Evolutionary conservation across 768 basidiomycete genomes (phyloP).

Genomic region (Crepidotus variabilis): DNA sequence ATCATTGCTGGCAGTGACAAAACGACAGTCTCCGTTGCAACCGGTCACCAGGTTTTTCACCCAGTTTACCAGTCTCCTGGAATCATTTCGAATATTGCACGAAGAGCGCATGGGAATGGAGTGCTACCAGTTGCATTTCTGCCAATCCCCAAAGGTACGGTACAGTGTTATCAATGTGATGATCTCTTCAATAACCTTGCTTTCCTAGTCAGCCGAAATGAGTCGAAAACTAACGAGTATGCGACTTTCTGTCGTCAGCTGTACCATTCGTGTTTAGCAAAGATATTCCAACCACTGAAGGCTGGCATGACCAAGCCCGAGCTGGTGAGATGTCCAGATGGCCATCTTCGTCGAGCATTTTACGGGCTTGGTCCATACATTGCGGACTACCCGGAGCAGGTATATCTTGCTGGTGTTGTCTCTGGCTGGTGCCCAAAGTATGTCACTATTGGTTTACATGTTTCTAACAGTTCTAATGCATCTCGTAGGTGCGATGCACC

Average conservation of each 20-base stretch:
- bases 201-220: not conserved
- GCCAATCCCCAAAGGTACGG: constrained; percentile 32
- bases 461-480: too few relatives aligned
- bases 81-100: constrained; percentile 22
- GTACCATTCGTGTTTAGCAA: constrained; percentile 12
- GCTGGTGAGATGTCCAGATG: constrained; percentile 25
- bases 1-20: constrained; percentile 24
- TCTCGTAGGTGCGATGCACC: not conserved
- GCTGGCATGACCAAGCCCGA: constrained; percentile 14
- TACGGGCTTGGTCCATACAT: constrained; percentile 28
- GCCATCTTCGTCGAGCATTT: constrained; percentile 23
- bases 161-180: too few relatives aligned
- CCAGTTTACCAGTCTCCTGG: constrained; percentile 30
- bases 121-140: constrained; percentile 29
- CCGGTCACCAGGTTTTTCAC: constrained; percentile 35
- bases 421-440: constrained; percentile 7
- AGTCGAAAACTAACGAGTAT: constrained; percentile 17
- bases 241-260: constrained; percentile 17
- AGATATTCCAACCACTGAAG: constrained; percentile 7
- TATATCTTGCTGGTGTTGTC: constrained; percentile 20
- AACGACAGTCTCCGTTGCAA: constrained; percentile 25
- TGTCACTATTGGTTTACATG: too few relatives aligned
- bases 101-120: constrained; percentile 24
- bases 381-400: constrained; percentile 34
- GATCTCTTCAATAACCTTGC: too few relatives aligned